Evolutionary conservation across 345 rosid species (phyloP).

Genomic region (Eucalyptus erythrocorys): DNA sequence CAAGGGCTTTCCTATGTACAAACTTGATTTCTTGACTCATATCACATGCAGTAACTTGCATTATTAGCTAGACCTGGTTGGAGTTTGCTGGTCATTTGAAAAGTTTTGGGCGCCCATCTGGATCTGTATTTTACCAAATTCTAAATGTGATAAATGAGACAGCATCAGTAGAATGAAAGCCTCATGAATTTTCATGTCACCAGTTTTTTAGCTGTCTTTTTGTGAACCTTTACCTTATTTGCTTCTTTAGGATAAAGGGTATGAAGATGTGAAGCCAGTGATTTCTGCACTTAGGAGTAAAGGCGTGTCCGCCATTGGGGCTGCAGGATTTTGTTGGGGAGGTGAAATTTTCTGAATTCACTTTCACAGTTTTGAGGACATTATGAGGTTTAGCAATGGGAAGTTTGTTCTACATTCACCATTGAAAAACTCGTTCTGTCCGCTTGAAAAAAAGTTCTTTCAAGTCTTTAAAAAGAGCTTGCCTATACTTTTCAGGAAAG

Average conservation of each 20-base stretch:
- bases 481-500: not conserved
- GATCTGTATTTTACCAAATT: not conserved
- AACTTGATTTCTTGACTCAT: not conserved
- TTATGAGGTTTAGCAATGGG: not conserved
- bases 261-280: constrained; percentile 13
- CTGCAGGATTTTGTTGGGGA: constrained; percentile 36
- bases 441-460: not conserved
- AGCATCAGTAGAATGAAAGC: not conserved
- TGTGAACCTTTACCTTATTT: not conserved
- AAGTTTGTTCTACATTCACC: not conserved
- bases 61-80: not conserved
- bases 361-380: not conserved
- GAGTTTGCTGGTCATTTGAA: not conserved
- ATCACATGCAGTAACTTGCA: not conserved
- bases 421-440: not conserved
- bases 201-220: not conserved
- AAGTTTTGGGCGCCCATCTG: not conserved
- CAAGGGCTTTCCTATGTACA: not conserved
- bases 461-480: not conserved
- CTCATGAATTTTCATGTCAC: not conserved
- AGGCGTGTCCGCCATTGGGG: constrained; percentile 14
- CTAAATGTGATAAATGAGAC: not conserved
- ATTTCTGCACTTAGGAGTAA: constrained; percentile 12
- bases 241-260: constrained; percentile 19
- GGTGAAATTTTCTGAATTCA: not conserved